These are phyloP conservation scores for Rosa hybrid DNA, from an alignment of 331 rosid genomes.

Conservation along the genomic window DNA sequence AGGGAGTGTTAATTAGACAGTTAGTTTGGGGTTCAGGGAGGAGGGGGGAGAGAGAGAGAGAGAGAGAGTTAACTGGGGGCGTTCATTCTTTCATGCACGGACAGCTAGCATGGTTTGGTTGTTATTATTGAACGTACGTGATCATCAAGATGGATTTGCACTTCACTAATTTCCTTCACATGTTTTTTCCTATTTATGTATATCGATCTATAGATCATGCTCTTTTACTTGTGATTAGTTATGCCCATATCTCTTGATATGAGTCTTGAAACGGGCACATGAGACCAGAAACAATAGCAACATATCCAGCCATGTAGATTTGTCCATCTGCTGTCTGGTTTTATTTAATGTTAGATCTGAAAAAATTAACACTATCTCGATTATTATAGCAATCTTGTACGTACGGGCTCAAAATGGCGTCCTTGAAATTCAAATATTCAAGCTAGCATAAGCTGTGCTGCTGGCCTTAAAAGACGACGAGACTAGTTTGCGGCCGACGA, in stretches of 20 bases:
- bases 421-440: not conserved
- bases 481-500: not conserved
- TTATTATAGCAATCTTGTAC: not conserved
- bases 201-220: not conserved
- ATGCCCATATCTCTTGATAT: not conserved
- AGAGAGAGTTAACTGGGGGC: not conserved
- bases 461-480: not conserved
- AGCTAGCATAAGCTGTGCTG: not conserved
- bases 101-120: not conserved
- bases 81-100: not conserved
- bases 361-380: not conserved
- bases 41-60: not conserved
- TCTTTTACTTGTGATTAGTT: not conserved
- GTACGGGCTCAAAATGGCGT: too few species aligned
- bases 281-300: not conserved
- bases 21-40: not conserved
- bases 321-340: not conserved
- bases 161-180: conserved; percentile 2
- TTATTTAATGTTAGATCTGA: not conserved
- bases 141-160: not conserved
- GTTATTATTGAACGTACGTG: not conserved
- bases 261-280: not conserved
- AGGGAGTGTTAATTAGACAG: not conserved
- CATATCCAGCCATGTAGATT: not conserved
- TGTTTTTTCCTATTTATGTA: not conserved